Base-by-base conservation (phyloP, 2,329 filamentous ascomycete genomes). In the Sporothrix inflata region DNA sequence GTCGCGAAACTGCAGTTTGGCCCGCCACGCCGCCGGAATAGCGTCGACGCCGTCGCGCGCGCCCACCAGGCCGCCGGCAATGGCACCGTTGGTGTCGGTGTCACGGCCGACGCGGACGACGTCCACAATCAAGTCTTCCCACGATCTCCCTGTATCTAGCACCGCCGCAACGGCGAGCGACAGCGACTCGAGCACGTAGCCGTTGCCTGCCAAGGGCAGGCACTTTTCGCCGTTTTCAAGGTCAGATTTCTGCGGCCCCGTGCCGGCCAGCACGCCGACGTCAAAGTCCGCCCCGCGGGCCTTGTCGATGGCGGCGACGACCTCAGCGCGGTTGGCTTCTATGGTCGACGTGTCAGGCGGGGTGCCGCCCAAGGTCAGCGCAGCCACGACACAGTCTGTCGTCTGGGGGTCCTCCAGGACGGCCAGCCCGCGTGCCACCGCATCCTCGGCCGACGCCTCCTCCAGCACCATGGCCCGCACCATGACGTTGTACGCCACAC, bases 21-120 rank as follows among this genome's bases (percentile, higher is more conserved):
- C 74, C 69, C 77, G 76, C 84, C 84, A 86, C 16, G 76, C 47
- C n/a, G 65, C 27, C 0, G 84, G 84, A n/a, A 86, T 81, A 5
- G 78, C 81, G 1, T 79, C 77, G 3, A 80, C 76, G 3, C 84
- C 84, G 65, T 85, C 83, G 34, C 83, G 77, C 1, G 83, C 84
- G 0, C 84, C 84, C 1, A 86, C 72, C 3, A 85, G 74, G 0
- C 84, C 84, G 0, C 84, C 84, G 0, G 84, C 83, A 55, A 85
- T 81, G 0, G 84, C 84, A 0, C 75, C 83, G 70, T 85, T 85
- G 0, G 84, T 85, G 73, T 86, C 84, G 0, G 83, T 83, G 71
- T 86, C 84, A 19, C 75, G 76, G 1, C 84, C 84, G 42, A 85
- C 77, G 4, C 82, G 75, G 8, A 85, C 82, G 24, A 85, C 80